A percentile compares a stretch with the other conserved stretches of the same genome.
These are phyloP conservation scores for Calycina herbarum DNA, from an alignment of 2,329 filamentous ascomycete species.

Conservation along the genomic window DNA sequence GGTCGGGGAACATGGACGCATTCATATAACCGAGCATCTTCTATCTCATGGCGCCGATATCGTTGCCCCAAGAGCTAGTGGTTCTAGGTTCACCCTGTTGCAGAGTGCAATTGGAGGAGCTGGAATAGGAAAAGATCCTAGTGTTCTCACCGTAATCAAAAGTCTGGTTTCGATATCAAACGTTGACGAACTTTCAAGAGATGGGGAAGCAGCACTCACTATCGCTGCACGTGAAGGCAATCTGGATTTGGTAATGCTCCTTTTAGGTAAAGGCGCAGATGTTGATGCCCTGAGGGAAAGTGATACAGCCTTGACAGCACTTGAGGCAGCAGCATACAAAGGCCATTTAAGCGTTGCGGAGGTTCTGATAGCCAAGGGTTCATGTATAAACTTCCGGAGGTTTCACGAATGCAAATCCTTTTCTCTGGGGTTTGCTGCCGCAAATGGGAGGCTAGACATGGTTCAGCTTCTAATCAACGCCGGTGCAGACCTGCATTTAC, in stretches of 20 bases:
- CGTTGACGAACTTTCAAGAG: neutral
- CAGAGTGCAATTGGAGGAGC: neutral
- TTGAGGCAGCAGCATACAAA: neutral
- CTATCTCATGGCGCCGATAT: neutral
- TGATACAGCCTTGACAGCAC: neutral
- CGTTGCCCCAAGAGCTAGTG: neutral
- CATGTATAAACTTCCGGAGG: neutral
- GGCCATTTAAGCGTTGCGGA: neutral
- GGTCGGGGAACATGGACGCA: too few relatives aligned
- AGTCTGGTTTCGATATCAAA: neutral
- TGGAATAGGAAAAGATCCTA: neutral
- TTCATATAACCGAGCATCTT: neutral
- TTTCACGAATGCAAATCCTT: too few relatives aligned
- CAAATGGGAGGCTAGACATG: neutral
- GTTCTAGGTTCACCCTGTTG: neutral
- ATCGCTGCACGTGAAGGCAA: neutral
- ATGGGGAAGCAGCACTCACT: neutral
- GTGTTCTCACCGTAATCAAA: neutral
- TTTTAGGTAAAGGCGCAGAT: neutral
- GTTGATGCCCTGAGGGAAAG: neutral
- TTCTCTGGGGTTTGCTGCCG: neutral
- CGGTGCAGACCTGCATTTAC: neutral
- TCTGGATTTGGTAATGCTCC: neutral
- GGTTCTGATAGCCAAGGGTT: neutral
- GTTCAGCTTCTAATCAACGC: neutral